Conservation (phyloP, 225 moss, liverwort and hornwort genomes). For the Takakia lepidozioides region DNA sequence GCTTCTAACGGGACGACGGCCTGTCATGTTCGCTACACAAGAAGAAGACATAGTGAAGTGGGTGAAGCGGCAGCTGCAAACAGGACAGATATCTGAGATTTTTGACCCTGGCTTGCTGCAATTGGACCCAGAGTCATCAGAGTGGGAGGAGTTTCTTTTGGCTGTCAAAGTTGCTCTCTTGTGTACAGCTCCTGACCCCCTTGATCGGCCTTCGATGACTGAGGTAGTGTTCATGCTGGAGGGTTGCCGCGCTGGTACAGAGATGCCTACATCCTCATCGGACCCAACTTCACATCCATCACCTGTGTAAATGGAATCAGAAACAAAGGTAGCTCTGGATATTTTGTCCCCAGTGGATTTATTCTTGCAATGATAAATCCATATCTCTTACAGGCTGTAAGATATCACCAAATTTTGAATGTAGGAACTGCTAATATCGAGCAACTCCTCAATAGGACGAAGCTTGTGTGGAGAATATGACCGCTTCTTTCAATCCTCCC, state of each 20-base stretch:
- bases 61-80: constrained; percentile 92
- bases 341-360: no score
- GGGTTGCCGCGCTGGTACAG: constrained; percentile 76
- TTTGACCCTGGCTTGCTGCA: constrained; percentile 86
- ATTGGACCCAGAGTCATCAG: constrained; percentile 79
- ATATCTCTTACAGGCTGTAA: no score
- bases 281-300: constrained; percentile 84
- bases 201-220: constrained; percentile 92
- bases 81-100: constrained; percentile 80
- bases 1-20: constrained; percentile 72
- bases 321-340: no score
- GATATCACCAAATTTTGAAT: no score
- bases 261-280: constrained; percentile 74
- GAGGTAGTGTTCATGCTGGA: constrained; percentile 98
- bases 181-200: constrained; percentile 88
- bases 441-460: no score
- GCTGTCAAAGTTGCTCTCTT: constrained; percentile 93
- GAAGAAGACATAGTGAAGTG: constrained; percentile 94
- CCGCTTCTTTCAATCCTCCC: no score
- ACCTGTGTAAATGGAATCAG: constrained; percentile 52
- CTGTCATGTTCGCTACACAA: constrained; percentile 71
- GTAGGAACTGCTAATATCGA: no score
- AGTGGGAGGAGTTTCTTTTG: constrained; percentile 95
- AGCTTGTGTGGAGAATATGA: no score
- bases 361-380: no score